Evolutionary conservation across 2,329 filamentous ascomycete genomes (phyloP).

Genomic region (Nemania sp.): DNA sequence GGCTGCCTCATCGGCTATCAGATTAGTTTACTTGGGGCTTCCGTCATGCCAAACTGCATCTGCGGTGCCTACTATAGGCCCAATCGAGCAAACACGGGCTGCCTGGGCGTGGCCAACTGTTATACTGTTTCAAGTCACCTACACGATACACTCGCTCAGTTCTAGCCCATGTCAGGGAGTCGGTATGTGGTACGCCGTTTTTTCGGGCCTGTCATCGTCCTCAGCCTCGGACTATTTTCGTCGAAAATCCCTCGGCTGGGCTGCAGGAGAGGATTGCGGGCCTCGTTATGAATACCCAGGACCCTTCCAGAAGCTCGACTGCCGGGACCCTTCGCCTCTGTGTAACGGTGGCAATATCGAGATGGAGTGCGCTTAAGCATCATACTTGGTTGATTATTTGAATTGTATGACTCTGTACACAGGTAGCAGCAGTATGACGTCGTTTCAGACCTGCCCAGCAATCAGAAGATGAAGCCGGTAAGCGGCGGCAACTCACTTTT

Average conservation of each 20-base stretch:
- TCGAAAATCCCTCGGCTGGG: conserved; percentile 20
- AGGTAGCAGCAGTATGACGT: conserved; percentile 17
- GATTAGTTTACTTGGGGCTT: neutral
- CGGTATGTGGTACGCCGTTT: neutral
- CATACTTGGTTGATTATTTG: no score
- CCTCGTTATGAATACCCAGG: neutral
- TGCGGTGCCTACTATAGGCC: no score
- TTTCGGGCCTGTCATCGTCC: neutral
- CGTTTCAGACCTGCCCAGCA: conserved; percentile 24
- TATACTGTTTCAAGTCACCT: no score
- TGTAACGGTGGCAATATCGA: conserved; percentile 14
- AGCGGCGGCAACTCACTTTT: conserved; percentile 1
- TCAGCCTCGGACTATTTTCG: conserved; percentile 22
- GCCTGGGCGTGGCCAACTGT: no score
- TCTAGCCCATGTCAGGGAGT: no score
- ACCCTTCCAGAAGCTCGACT: conserved; percentile 23
- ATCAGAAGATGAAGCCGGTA: conserved; percentile 19
- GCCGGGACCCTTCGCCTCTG: conserved; percentile 15
- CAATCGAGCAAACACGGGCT: conserved; percentile 8
- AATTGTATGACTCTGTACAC: conserved; percentile 9
- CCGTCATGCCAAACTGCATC: neutral
- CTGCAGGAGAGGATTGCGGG: conserved; percentile 10
- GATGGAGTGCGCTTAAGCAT: conserved; percentile 11
- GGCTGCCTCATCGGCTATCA: conserved; percentile 7
- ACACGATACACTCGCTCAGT: no score